Evolutionary conservation across 75 land plant genomes (phyloP), one percentile per base, ranked within the genome.

Genomic region (Pseudotsuga menziesii): DNA sequence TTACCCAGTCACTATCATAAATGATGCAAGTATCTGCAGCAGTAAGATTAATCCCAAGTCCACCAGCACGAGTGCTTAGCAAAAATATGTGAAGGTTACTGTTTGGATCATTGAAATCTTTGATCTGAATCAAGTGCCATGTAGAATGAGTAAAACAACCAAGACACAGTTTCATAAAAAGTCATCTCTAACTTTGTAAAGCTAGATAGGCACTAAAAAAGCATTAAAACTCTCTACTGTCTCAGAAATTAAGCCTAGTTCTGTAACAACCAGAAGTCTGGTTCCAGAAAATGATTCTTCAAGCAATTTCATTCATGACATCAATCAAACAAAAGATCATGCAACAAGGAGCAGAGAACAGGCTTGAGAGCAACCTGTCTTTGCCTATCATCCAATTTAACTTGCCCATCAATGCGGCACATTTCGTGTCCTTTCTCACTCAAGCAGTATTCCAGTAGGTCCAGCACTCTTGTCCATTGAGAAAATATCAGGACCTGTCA

Each of bases 401-500:
- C 91, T 11, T 4, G 6, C 8, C 99, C 99, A 86, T 96, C 99
- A 76, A 96, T 91, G 32, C 99, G 89, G 73, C 92, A 96, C 41
- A 88, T 89, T 76, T 86, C 78, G 77, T 85, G 63, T 35, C 93
- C 97, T 57, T 87, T 89, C 72, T 94, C 98, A 70, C 78, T 79
- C 36, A 96, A 82, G 73, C 87, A 96, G 78, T 94, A 96, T 22
- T 96, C 93, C 66, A 96, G 80, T 27, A 96, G 79, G 81, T 96
- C 95, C 78, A 96, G 77, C 39, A 96, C 69, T 78, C 83, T 94
- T 27, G 97, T 94, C 93, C 88, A 90, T 78, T 96, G 99, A 22
- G 97, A 92, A 79, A 96, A 96, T 35, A 96, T 83, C 13, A 96
- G 85, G 44, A 94, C 91, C 98, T 96, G 85, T 74, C 78, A 17